Base-by-base conservation (phyloP, 108 stramenopile species). In the Aureococcus anophagefferens region DNA sequence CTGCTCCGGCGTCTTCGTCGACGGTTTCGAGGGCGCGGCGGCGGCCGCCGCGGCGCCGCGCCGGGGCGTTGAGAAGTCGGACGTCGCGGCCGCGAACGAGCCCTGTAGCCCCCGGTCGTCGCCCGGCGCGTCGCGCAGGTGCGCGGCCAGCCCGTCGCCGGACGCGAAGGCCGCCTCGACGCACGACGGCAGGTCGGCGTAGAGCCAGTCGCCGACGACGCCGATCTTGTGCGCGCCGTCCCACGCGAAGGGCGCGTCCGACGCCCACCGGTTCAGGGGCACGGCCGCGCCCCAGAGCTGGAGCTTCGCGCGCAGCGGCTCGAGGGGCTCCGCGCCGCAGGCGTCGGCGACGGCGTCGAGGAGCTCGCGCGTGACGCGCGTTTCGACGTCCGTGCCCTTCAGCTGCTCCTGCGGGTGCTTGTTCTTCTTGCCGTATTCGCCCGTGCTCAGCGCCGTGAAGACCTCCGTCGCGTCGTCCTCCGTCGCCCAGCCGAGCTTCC, bases 251-350 rank as follows among this genome's bases (percentile, higher is more conserved):
- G 51, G 51, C 51, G 25, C 51, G 51, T 25, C 51, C 3, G 14
- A 3, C 7, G 25, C 51, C 89, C 89, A 90, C 3, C 80, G 83
- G 72, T 93, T 93, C 33, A 93, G 63, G 0, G 92, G 92, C 37
- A 93, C 86, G 18, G 86, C 92, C 9, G 92, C 92, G 30, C 92
- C 92, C 92, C 92, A 93, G 17, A 93, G 77, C 76, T 93, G 92
- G 46, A 93, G 68, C 64, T 85, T 84, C 33, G 70, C 62, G 40
- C 90, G 87, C 33, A 83, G 66, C 0, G 37, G 30, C 15, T 70
- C 44, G 4, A 63, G 17, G 0, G 76, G 64, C 31, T 17, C 34
- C 21, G 45, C 13, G 0, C 63, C 34, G 62, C 68, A 35, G 0
- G 67, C 25, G 51, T 70, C 80, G 7, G 68, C 34, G n/a, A 90